These are phyloP conservation scores for Cystobasidium ongulense DNA, from an alignment of 768 basidiomycete species.

Conservation along the genomic window DNA sequence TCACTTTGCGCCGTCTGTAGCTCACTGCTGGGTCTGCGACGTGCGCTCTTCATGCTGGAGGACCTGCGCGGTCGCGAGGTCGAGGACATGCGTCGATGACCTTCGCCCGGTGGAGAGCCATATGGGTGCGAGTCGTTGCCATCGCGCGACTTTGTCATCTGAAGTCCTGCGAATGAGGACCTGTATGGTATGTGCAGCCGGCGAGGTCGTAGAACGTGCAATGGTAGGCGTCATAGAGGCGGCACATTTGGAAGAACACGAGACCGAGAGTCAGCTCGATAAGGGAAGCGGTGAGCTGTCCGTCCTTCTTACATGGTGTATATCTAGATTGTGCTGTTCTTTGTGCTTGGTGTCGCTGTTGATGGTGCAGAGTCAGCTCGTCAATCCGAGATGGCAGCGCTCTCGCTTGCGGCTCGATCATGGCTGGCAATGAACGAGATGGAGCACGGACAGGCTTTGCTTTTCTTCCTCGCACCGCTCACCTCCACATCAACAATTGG, in stretches of 20 bases:
- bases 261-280: not conserved
- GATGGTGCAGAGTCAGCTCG: not conserved
- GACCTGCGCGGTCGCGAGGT: not conserved
- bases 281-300: not conserved
- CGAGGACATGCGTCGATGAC: not conserved
- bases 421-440: too few species aligned
- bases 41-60: constrained; percentile 25
- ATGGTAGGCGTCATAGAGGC: too few species aligned
- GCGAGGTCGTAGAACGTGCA: too few species aligned
- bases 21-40: constrained; percentile 9
- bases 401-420: not conserved
- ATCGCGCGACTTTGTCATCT: constrained; percentile 24
- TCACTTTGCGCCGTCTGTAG: not conserved
- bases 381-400: not conserved
- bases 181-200: constrained; percentile 1
- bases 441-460: too few species aligned
- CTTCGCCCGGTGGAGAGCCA: not conserved
- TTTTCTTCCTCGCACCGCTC: too few species aligned
- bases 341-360: not conserved
- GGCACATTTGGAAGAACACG: too few species aligned
- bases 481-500: too few species aligned
- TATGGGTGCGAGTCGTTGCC: not conserved
- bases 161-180: constrained; percentile 21
- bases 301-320: not conserved
- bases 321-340: not conserved